Conservation (phyloP, 1,284 basidiomycete genomes). For the Ceratobasidium theobromae region DNA sequence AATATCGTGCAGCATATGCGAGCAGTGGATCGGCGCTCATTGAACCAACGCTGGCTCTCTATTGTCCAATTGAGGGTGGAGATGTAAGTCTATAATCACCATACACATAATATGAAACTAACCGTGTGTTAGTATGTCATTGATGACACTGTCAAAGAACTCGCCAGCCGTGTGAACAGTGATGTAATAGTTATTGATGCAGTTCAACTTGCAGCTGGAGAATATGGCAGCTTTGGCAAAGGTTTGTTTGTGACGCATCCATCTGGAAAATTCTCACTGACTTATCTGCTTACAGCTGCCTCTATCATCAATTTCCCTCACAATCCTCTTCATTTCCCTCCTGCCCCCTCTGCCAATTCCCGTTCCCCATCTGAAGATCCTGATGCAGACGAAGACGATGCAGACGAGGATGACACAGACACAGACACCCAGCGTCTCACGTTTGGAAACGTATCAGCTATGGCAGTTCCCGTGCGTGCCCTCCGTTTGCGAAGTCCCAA, state of each 20-base stretch:
- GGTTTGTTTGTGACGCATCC: slow-evolving; percentile 50
- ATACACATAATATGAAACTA: neutral
- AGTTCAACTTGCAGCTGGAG: slow-evolving; percentile 77
- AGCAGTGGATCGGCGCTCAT: slow-evolving; percentile 50
- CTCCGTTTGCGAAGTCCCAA: slow-evolving; percentile 31
- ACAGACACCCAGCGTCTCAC: neutral
- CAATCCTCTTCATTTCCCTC: slow-evolving; percentile 69
- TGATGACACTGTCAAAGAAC: slow-evolving; percentile 71
- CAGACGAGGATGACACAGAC: slow-evolving; percentile 39
- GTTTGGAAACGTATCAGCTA: slow-evolving; percentile 27
- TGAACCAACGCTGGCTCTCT: slow-evolving; percentile 77
- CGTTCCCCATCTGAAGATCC: slow-evolving; percentile 35
- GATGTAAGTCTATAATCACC: slow-evolving; percentile 42
- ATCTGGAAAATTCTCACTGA: neutral
- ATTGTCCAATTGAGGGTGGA: slow-evolving; percentile 85
- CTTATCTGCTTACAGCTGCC: slow-evolving; percentile 51
- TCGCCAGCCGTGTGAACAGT: slow-evolving; percentile 68
- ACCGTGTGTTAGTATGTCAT: slow-evolving; percentile 53
- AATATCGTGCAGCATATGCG: slow-evolving; percentile 66
- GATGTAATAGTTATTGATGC: slow-evolving; percentile 81
- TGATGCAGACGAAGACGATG: slow-evolving; percentile 47
- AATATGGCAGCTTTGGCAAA: slow-evolving; percentile 75
- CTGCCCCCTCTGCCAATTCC: slow-evolving; percentile 42
- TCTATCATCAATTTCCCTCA: slow-evolving; percentile 63
- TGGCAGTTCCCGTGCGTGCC: slow-evolving; percentile 25